A percentile compares a stretch with the other conserved stretches of the same genome.
These are phyloP conservation scores for Colletotrichum sp. DNA, from an alignment of 2,329 filamentous ascomycete species.

Conservation along the genomic window DNA sequence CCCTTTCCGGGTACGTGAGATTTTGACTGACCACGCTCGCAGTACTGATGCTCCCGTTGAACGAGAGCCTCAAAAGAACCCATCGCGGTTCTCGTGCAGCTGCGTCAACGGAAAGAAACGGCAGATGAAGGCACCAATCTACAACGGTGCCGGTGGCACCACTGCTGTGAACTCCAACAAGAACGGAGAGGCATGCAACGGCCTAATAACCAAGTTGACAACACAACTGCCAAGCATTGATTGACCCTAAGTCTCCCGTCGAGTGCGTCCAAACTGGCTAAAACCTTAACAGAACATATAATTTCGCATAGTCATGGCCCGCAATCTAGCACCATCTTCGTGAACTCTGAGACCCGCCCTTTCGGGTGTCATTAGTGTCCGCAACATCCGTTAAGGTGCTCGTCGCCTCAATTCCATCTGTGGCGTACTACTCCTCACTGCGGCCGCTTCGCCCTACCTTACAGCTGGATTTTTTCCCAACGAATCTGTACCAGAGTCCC, in stretches of 20 bases:
- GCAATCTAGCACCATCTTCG: too few relatives aligned
- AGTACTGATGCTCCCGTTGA: background rate
- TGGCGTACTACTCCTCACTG: too few relatives aligned
- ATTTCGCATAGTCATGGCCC: background rate
- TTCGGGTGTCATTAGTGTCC: fast-evolving
- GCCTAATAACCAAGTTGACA: background rate
- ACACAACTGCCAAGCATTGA: background rate
- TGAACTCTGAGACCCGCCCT: too few relatives aligned
- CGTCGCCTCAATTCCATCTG: background rate
- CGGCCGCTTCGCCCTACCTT: background rate
- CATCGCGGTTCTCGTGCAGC: background rate
- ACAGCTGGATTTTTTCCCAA: background rate
- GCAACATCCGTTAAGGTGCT: background rate
- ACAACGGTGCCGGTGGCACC: background rate
- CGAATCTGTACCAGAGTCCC: background rate
- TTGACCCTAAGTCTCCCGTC: background rate
- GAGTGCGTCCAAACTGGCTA: background rate
- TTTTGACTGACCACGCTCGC: background rate
- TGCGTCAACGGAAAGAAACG: background rate
- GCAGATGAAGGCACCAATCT: background rate
- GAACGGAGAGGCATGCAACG: background rate
- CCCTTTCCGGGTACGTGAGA: background rate
- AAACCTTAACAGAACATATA: background rate
- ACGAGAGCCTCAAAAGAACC: background rate
- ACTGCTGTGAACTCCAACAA: background rate